Evolutionary conservation across 2,329 filamentous ascomycete species (phyloP), one percentile per base, ranked within the genome.

Genomic region (Colletotrichum horii): DNA sequence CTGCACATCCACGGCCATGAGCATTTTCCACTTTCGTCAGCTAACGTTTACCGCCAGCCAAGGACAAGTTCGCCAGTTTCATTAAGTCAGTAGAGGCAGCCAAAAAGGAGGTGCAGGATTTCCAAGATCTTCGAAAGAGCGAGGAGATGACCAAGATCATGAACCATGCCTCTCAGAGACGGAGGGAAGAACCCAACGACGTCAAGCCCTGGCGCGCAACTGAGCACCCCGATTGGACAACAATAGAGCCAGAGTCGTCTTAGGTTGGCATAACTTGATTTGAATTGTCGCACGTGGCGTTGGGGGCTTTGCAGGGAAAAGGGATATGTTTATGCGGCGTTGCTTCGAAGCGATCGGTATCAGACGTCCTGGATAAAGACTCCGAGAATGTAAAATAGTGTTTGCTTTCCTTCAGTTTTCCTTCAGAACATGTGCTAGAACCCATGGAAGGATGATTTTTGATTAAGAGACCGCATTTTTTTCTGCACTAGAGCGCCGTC

Each of bases 181-280:
- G 87, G 22, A 84, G 88, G 69, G 87, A 89, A 52, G 89, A 92
- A 58, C 89, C 90, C 0, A 85, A 87, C 66, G 89, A 88, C 6
- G 92, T 93, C 77, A 89, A 87, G 78, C 87, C 89, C 3, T 93
- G 92, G 92, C 87, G 86, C 64, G 87, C 90, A 24, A 88, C 85
- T 70, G 90, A 93, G 43, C 87, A 93, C 71, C 90, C 92, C 4
- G 86, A 91, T 76, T 93, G 91, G 91, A 52, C 78, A 60, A 80
- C 48, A 14, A 16, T 34, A 22, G 66, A 74, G 16, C 26, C 61
- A 52, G 43, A 52, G 22, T 36, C 56, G 2, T 66, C 71, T 7
- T 48, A 67, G 43, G 2, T 5, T 8, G n/a, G 32, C 6, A 19
- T n/a, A 7, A 16, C 12, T 34, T 22, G 1, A 15, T 24, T 16